phyloP scores from a whole-genome alignment of 1,139 yeast genomes.

The Magnusiomyces sp. region DNA sequence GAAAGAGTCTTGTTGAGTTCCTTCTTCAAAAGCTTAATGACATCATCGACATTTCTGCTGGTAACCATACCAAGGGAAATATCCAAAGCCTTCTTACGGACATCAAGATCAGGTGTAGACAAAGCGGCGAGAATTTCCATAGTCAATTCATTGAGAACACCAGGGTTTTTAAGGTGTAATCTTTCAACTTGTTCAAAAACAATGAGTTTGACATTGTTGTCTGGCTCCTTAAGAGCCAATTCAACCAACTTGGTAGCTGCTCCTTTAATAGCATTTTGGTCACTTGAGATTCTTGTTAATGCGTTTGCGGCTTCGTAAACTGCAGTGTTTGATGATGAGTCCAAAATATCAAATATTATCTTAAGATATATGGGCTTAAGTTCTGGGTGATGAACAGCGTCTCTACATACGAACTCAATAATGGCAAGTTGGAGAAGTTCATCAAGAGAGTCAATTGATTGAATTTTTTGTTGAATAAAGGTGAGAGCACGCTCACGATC shows the following conservation, averaged over 20 bases:
- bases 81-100: slow-evolving; percentile 78
- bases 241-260: slow-evolving; percentile 80
- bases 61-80: slow-evolving; percentile 74
- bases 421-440: slow-evolving; percentile 82
- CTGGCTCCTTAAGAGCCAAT: slow-evolving; percentile 83
- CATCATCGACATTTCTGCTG: slow-evolving; percentile 89
- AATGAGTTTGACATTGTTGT: slow-evolving; percentile 86
- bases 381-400: slow-evolving; percentile 55
- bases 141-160: slow-evolving; percentile 75
- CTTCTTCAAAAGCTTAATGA: slow-evolving; percentile 81
- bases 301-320: slow-evolving; percentile 89
- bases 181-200: slow-evolving; percentile 81
- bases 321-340: slow-evolving; percentile 65
- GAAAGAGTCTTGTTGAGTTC: slow-evolving; percentile 72
- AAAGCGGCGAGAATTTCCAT: slow-evolving; percentile 82
- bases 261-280: slow-evolving; percentile 63
- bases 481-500: slow-evolving; percentile 79
- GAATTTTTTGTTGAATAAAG: slow-evolving; percentile 66
- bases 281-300: slow-evolving; percentile 61
- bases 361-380: slow-evolving; percentile 65
- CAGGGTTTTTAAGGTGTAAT: slow-evolving; percentile 67
- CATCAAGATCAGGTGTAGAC: slow-evolving; percentile 82
- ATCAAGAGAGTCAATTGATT: slow-evolving; percentile 60
- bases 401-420: slow-evolving; percentile 84
- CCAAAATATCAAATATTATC: slow-evolving; percentile 65